Conservation (phyloP, 257 asterid genomes). For the Linderniella brevidens region DNA sequence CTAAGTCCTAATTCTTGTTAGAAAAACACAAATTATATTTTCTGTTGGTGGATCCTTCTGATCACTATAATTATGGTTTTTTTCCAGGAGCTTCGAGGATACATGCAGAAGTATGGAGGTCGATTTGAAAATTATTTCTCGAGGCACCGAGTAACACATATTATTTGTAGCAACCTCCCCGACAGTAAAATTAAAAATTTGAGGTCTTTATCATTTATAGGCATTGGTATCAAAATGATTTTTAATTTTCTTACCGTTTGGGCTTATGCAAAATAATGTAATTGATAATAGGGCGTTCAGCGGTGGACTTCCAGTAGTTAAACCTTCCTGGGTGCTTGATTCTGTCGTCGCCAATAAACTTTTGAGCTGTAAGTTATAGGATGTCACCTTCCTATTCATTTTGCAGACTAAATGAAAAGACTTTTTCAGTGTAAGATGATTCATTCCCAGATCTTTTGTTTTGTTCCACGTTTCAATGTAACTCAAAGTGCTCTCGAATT, state of each 20-base stretch:
- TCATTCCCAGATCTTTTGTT: too few species aligned
- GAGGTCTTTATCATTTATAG: slow-evolving; percentile 28
- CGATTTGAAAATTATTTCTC: slow-evolving; percentile 81
- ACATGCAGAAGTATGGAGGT: slow-evolving; percentile 85
- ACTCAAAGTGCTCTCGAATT: too few species aligned
- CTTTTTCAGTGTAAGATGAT: too few species aligned
- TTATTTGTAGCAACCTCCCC: slow-evolving; percentile 90
- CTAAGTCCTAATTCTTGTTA: slow-evolving; percentile 1
- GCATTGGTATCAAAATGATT: not conserved
- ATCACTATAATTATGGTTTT: slow-evolving; percentile 8
- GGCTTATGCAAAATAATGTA: too few species aligned
- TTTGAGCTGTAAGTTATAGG: slow-evolving; percentile 57
- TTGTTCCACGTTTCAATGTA: too few species aligned
- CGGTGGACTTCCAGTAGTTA: slow-evolving; percentile 89
- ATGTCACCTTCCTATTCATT: slow-evolving; percentile 2
- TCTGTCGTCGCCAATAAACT: slow-evolving; percentile 73
- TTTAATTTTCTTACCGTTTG: not conserved
- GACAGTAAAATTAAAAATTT: slow-evolving; percentile 87
- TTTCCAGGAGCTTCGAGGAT: slow-evolving; percentile 74
- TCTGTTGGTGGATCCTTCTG: not conserved
- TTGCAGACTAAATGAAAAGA: not conserved
- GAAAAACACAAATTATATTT: slow-evolving; percentile 2
- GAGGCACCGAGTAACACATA: slow-evolving; percentile 70
- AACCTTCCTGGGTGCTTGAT: slow-evolving; percentile 85
- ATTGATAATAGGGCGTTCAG: slow-evolving; percentile 59